A percentile compares a stretch with the other conserved stretches of the same genome.
Conservation (phyloP, 306 rosid species). For the Cicer judaicum region DNA sequence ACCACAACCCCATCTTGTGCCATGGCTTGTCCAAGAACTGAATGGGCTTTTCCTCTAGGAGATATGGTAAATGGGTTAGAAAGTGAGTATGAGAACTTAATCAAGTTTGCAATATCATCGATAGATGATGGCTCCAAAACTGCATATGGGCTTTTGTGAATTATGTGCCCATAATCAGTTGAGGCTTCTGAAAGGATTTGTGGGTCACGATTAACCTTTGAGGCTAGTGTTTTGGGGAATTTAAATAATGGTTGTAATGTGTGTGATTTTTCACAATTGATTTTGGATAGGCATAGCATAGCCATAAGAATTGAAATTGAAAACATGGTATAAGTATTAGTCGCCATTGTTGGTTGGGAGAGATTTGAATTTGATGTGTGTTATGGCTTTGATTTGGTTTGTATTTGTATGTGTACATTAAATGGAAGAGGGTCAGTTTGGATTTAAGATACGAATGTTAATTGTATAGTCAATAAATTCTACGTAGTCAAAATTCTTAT, state of each 20-base stretch:
- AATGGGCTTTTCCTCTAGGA: slow-evolving; percentile 76
- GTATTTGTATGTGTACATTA: neutral
- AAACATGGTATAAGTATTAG: neutral
- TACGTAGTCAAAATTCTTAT: too few species aligned
- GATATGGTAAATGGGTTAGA: slow-evolving; percentile 55
- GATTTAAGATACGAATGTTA: too few species aligned
- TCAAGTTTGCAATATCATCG: slow-evolving; percentile 51
- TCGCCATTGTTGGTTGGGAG: neutral
- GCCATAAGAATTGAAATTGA: neutral
- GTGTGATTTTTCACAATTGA: neutral
- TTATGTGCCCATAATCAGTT: slow-evolving; percentile 66
- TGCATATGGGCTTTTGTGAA: slow-evolving; percentile 49
- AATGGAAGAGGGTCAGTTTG: too few species aligned
- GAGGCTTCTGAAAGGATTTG: slow-evolving; percentile 53
- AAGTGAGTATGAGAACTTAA: slow-evolving; percentile 47
- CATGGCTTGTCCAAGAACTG: slow-evolving; percentile 71
- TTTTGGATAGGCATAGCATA: neutral
- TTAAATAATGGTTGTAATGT: neutral
- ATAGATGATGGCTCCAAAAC: slow-evolving; percentile 58
- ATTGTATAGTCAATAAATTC: too few species aligned
- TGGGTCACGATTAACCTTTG: slow-evolving; percentile 51
- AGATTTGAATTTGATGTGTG: neutral
- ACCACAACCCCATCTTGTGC: slow-evolving; percentile 62
- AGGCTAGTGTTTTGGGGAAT: slow-evolving; percentile 29
- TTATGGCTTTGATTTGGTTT: neutral